Conservation (phyloP, 2,329 filamentous ascomycete genomes). For the Aspergillus cejpii region DNA sequence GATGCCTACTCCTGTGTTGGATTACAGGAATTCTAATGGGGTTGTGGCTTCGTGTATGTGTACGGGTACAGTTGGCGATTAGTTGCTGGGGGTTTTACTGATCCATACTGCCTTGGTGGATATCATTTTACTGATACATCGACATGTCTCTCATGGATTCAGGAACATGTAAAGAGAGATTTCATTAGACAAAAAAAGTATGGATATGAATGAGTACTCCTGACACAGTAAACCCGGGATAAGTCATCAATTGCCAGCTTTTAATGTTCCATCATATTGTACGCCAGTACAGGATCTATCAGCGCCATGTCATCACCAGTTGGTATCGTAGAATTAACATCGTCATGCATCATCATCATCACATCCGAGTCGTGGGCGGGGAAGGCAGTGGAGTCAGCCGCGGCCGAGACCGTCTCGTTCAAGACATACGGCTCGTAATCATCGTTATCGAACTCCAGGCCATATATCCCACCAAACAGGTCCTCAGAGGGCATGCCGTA, state of each 20-base stretch:
- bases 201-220: background rate
- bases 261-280: slow-evolving; percentile 28
- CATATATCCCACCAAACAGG: slow-evolving; percentile 31
- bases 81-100: no score
- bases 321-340: slow-evolving; percentile 25
- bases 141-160: no score
- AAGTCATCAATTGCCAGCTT: slow-evolving; percentile 6
- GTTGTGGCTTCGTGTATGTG: no score
- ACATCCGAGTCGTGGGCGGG: slow-evolving; percentile 15
- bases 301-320: slow-evolving; percentile 27
- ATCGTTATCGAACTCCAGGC: slow-evolving; percentile 30
- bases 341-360: slow-evolving; percentile 26
- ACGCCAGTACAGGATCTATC: slow-evolving; percentile 33
- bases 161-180: no score
- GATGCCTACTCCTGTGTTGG: no score
- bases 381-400: background rate
- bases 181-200: background rate
- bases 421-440: slow-evolving; percentile 14
- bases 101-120: no score
- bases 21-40: no score
- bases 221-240: slow-evolving; percentile 2
- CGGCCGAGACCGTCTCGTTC: background rate
- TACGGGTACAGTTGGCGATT: no score
- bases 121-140: no score
- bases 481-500: slow-evolving; percentile 19